Evolutionary conservation across 148 eudicot genomes (phyloP).

Genomic region (Camellia lanceoleosa): DNA sequence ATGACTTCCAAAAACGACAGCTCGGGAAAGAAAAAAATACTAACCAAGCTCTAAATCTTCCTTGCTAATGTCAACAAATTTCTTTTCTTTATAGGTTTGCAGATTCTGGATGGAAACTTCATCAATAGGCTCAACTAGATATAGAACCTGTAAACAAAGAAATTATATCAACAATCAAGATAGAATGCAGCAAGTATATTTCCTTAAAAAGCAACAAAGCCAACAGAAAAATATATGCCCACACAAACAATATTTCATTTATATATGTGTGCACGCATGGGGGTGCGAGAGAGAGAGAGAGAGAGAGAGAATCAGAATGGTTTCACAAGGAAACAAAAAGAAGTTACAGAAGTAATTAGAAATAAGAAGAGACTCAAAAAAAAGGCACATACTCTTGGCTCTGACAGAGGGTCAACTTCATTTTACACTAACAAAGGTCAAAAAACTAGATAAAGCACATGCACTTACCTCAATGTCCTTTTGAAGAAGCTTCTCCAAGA

Average conservation of each 20-base stretch:
- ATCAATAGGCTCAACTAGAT: slow-evolving; percentile 89
- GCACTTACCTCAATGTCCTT: slow-evolving; percentile 81
- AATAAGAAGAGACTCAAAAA: background rate
- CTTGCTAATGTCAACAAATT: slow-evolving; percentile 99
- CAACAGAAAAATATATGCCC: background rate
- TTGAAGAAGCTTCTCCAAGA: slow-evolving; percentile 87
- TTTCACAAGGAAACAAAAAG: background rate
- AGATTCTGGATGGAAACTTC: slow-evolving; percentile 96
- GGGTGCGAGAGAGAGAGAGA: background rate
- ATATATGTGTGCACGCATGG: background rate
- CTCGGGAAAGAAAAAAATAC: slow-evolving; percentile 10
- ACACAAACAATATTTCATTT: background rate
- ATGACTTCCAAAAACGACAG: background rate
- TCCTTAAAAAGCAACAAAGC: background rate
- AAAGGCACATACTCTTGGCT: background rate
- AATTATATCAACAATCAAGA: slow-evolving; percentile 6
- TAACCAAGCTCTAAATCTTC: slow-evolving; percentile 97
- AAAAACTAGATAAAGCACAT: slow-evolving; percentile 15
- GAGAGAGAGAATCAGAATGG: background rate
- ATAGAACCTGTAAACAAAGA: slow-evolving; percentile 44
- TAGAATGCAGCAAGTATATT: background rate
- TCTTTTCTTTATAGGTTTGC: slow-evolving; percentile 94
- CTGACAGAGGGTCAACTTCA: background rate
- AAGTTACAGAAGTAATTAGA: background rate
- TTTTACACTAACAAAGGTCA: background rate